These are phyloP conservation scores for Aspergillus brasiliensis DNA, from an alignment of 2,329 filamentous ascomycete species.

Conservation along the genomic window DNA sequence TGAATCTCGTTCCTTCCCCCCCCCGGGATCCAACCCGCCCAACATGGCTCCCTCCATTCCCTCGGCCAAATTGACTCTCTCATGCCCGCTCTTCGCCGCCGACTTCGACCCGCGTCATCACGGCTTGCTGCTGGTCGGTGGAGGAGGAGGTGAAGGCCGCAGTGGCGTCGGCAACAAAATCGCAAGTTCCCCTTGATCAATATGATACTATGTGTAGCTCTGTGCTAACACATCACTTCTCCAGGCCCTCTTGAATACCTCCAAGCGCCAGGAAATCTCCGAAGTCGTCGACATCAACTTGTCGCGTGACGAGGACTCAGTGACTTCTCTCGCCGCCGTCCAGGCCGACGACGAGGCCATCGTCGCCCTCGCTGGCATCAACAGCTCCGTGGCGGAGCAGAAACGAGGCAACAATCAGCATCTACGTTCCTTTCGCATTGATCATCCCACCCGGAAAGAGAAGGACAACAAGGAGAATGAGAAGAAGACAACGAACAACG, in stretches of 20 bases:
- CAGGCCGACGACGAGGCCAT: constrained; percentile 56
- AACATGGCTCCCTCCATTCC: constrained; percentile 44
- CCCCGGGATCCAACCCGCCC: not conserved
- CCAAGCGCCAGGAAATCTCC: constrained; percentile 63
- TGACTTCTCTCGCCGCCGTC: constrained; percentile 77
- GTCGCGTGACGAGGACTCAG: constrained; percentile 82
- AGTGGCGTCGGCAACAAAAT: constrained; percentile 88
- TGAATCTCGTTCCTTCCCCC: constrained; percentile 5
- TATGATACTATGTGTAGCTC: not conserved
- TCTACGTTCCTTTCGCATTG: constrained; percentile 73
- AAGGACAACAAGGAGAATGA: constrained; percentile 18
- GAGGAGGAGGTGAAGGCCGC: constrained; percentile 80
- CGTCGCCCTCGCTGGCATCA: constrained; percentile 74
- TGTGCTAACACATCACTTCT: constrained; percentile 5
- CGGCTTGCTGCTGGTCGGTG: constrained; percentile 75
- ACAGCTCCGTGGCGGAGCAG: constrained; percentile 73
- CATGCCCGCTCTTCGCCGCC: constrained; percentile 83
- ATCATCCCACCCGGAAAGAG: constrained; percentile 53
- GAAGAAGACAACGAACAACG: constrained; percentile 20
- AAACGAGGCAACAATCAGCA: constrained; percentile 79
- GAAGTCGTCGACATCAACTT: constrained; percentile 73
- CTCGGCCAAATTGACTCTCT: constrained; percentile 66
- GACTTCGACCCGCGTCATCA: constrained; percentile 84
- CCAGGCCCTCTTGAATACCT: constrained; percentile 73
- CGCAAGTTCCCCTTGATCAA: constrained; percentile 50